Evolutionary conservation across 768 basidiomycete species (phyloP), one percentile per base, ranked within the genome.

Genomic region (Suillus paluster): DNA sequence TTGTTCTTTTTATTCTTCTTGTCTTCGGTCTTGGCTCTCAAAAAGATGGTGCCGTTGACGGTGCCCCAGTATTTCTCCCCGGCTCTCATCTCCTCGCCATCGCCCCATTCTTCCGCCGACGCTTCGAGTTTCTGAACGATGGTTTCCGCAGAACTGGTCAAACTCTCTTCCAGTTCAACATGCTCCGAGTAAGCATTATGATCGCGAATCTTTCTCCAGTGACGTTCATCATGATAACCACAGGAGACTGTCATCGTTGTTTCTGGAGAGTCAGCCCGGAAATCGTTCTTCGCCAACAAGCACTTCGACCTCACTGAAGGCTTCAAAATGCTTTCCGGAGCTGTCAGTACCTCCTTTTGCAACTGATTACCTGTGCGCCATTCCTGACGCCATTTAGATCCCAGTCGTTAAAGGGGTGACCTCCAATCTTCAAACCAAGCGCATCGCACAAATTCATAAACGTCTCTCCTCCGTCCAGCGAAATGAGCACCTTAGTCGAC

Each of bases 341-440:
- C 88, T 59, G 91, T 92, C 72, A 66, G 88, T 84, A 50, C 19
- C 44, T 25, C 21, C 38, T 23, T 33, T 21, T 27, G 57, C 57
- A 1, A 50, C 34, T 30, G 9, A 57, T 42, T 62, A 61, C 57
- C 60, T 57, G 62, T 69, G 41, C 60, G 53, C 61, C 33, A 53
- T 68, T 63, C 63, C 53, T 66, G 67, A 64, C 58, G 58, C 60
- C 33, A 58, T 49, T 61, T 64, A 92, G 90, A 87, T 93, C 64
- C 90, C 91, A 64, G 85, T 89, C 81, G 83, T 91, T 66, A 83
- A 81, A 68, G 90, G 90, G 45, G 86, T 92, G 52, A 92, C 91
- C 27, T 86, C 89, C 62, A 83, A 88, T 73, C 80, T 91, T 48
- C 85, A 88, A 67, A 80, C 81, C 57, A 82, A 81, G 63, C 79